A percentile compares a stretch with the other conserved stretches of the same genome.
These are phyloP conservation scores for Calonectria multiphialidica DNA, from an alignment of 2,329 filamentous ascomycete genomes.

Conservation along the genomic window DNA sequence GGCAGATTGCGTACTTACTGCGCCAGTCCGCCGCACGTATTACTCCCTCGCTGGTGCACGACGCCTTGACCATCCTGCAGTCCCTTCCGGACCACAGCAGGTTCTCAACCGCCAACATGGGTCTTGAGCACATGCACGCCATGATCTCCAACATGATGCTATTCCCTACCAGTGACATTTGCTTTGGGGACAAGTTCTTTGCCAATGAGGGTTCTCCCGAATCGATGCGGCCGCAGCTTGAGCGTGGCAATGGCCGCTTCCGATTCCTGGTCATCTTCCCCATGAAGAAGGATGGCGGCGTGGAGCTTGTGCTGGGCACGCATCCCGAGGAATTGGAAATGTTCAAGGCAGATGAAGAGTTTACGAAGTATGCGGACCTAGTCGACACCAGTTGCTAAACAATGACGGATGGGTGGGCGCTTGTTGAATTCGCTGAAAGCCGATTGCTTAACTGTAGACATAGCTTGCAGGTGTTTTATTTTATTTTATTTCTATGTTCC, in stretches of 20 bases:
- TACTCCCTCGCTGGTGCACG: constrained; percentile 43
- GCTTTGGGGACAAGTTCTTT: constrained; percentile 45
- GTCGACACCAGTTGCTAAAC: constrained; percentile 22
- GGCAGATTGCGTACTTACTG: constrained; percentile 37
- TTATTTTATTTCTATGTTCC: neutral
- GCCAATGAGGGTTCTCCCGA: constrained; percentile 41
- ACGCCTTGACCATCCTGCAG: constrained; percentile 44
- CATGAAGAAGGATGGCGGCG: constrained; percentile 42
- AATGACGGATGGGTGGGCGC: neutral
- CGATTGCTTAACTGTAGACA: neutral
- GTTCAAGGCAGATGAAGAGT: constrained; percentile 42
- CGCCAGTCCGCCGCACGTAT: constrained; percentile 41
- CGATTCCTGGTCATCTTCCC: constrained; percentile 45
- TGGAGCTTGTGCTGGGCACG: constrained; percentile 45
- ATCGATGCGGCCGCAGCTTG: constrained; percentile 44
- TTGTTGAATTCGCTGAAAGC: neutral
- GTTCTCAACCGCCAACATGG: constrained; percentile 41
- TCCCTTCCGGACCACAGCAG: constrained; percentile 42
- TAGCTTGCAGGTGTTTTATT: neutral
- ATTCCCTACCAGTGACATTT: constrained; percentile 42
- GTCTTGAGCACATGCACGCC: constrained; percentile 42
- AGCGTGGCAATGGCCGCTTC: constrained; percentile 41
- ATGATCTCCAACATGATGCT: constrained; percentile 48
- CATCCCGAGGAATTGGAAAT: constrained; percentile 45
- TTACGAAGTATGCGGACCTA: constrained; percentile 39